Base-by-base conservation (phyloP, 805 yeast genomes). In the Starmera dryadoides region DNA sequence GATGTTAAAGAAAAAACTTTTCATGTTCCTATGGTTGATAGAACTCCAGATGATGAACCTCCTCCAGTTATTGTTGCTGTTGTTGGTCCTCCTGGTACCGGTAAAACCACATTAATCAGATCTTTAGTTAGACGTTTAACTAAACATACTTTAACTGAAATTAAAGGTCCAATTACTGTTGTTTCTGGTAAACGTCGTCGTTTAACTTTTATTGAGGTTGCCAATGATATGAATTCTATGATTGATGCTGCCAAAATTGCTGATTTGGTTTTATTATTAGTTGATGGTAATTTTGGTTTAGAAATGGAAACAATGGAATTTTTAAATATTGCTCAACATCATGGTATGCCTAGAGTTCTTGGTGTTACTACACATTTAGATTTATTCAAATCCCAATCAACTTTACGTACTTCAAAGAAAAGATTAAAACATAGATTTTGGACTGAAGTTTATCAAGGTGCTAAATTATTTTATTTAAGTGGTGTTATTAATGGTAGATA, bases 251-350 rank as follows among this genome's bases (percentile, higher is more conserved):
- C 98, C 21, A 93, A 93, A 55, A 79, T 89, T 41, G 96, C 98
- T 0, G 99, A 93, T 62, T 69, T 93, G 45, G 95, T 94, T 9
- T 69, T 93, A 36, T 60, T 93, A 44, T 65, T 93, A 73, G 79
- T 93, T 43, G 99, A 93, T 66, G 98, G 98, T 42, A 93, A 93
- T 60, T 93, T 87, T 59, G 99, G 99, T 7, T 79, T 93, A 43
- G 99, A 93, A 68, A 93, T 93, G 99, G 99, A 93, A 63, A 93
- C 98, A 8, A 94, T 93, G 98, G 99, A 93, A 63, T 93, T 93
- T 56, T 70, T 93, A 46, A 94, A 93, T 55, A 76, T 93, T 48
- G 94, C 96, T 3, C 96, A 93, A 52, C 97, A 91, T 56, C 98
- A 93, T 61, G 99, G 98, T 62, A 93, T 93, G 89, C 99, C 99